Evolutionary conservation across 345 rosid species (phyloP), one percentile per base, ranked within the genome.

Genomic region (Eucalyptus cloeziana): DNA sequence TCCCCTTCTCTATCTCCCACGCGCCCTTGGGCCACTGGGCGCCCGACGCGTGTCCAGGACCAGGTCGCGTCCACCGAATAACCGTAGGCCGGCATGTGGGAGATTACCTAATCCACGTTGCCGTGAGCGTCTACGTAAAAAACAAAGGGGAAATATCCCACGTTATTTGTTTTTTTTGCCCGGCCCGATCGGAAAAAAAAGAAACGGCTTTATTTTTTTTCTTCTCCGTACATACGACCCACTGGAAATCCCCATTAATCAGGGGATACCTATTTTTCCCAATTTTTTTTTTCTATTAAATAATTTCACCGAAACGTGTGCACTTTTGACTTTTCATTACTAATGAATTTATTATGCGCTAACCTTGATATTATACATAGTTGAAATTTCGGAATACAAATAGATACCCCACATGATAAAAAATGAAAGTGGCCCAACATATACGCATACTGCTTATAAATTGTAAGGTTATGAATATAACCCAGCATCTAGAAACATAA

Each of bases 341-440:
- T 3, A 11, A 37, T 7, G 27, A 76, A 37, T 62, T 60, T 62
- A 62, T 37, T 37, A 76, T 4, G 4, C 5, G 6, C 2, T 0
- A 5, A 5, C 45, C 45, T 5, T 12, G 47, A 37, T 37, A 21
- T 76, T 10, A 37, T 37, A 1, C 0, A 37, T 1, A 0, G 8
- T 21, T 7, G 4, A 14, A n/a, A 64, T n/a, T 64, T n/a, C 2
- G 10, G 1, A n/a, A n/a, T 14, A 2, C 5, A 14, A 14, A n/a
- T n/a, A n/a, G n/a, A n/a, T n/a, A n/a, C n/a, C n/a, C 6, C 0
- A 76, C 1, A 4, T 3, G 7, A 33, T 17, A 4, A 17, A 8
- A 33, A 69, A 10, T 10, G 3, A 33, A 69, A 24, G 44, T 1
- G 1, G 13, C 80, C 24, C 44, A 33, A 69, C 24, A 33, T 10